Conservation (phyloP, 1,284 basidiomycete genomes). For the Rhizoctonia solani region DNA sequence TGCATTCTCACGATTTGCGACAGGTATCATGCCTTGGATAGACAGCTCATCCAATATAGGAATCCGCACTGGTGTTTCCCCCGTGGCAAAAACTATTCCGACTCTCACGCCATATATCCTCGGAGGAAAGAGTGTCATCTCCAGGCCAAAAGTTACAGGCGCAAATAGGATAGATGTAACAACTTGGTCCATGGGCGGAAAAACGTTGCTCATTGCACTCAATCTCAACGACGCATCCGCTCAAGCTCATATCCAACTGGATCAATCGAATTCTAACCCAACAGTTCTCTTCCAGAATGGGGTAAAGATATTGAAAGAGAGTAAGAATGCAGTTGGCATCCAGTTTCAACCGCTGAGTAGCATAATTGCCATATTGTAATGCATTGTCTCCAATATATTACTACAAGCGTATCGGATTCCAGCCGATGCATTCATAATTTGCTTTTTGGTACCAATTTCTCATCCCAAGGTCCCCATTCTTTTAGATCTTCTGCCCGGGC, state of each 20-base stretch:
- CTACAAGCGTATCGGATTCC: not conserved
- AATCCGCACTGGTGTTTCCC: conserved; percentile 61
- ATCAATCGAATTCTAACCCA: not conserved
- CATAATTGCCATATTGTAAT: conserved; percentile 11
- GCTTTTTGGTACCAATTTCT: conserved; percentile 13
- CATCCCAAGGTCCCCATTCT: conserved; percentile 34
- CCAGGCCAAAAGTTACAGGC: not conserved
- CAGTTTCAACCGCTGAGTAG: conserved; percentile 27
- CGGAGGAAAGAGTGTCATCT: not conserved
- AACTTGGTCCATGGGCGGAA: conserved; percentile 18
- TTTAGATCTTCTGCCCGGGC: conserved; percentile 53
- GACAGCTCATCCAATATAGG: conserved; percentile 61
- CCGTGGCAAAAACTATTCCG: conserved; percentile 54
- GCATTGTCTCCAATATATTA: not conserved
- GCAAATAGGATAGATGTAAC: conserved; percentile 22
- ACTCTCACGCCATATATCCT: conserved; percentile 51
- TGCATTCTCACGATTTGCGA: not conserved
- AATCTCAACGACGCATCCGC: conserved; percentile 37
- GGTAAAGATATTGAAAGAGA: not conserved
- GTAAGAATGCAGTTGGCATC: not conserved
- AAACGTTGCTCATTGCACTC: conserved; percentile 34
- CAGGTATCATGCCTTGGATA: conserved; percentile 68
- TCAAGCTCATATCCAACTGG: conserved; percentile 36
- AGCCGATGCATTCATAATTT: conserved; percentile 17
- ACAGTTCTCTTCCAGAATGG: conserved; percentile 18